Conservation (phyloP, 1,284 basidiomycete species). For the Cutaneotrichosporon arboriforme region DNA sequence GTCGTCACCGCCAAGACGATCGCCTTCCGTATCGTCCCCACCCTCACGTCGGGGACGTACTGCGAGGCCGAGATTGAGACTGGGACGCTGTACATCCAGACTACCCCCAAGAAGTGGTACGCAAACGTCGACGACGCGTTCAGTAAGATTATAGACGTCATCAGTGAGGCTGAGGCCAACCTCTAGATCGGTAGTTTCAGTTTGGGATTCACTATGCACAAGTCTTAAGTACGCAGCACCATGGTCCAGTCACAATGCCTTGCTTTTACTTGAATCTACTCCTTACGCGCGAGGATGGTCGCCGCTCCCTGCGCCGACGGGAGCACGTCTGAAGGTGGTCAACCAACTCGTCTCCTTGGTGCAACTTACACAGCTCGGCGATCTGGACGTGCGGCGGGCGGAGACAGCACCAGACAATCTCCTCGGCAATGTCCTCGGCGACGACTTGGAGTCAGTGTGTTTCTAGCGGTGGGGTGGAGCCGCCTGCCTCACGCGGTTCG, state of each 20-base stretch:
- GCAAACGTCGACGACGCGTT: not conserved
- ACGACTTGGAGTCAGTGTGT: slow-evolving; percentile 57
- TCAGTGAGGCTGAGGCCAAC: not conserved
- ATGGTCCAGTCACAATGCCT: no score
- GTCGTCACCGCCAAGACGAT: slow-evolving; percentile 3
- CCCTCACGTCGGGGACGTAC: not conserved
- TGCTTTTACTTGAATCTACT: no score
- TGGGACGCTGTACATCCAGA: slow-evolving; percentile 2
- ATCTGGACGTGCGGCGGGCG: slow-evolving; percentile 81
- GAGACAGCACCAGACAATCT: slow-evolving; percentile 89
- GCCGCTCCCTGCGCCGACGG: slow-evolving; percentile 22
- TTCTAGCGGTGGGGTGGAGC: not conserved
- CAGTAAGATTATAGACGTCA: not conserved
- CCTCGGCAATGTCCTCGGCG: slow-evolving; percentile 80
- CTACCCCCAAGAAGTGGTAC: not conserved
- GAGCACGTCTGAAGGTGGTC: slow-evolving; percentile 17
- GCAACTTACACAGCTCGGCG: slow-evolving; percentile 70
- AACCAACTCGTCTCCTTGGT: slow-evolving; percentile 28
- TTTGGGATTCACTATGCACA: not conserved
- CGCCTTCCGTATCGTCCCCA: not conserved
- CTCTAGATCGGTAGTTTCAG: not conserved
- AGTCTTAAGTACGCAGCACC: no score
- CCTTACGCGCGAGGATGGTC: slow-evolving; percentile 22
- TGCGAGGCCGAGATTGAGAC: slow-evolving; percentile 1
- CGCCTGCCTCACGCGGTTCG: slow-evolving; percentile 67